Evolutionary conservation across 176 grass and related monocot species (phyloP), one percentile per base, ranked within the genome.

Genomic region (Echinochloa phyllopogon): DNA sequence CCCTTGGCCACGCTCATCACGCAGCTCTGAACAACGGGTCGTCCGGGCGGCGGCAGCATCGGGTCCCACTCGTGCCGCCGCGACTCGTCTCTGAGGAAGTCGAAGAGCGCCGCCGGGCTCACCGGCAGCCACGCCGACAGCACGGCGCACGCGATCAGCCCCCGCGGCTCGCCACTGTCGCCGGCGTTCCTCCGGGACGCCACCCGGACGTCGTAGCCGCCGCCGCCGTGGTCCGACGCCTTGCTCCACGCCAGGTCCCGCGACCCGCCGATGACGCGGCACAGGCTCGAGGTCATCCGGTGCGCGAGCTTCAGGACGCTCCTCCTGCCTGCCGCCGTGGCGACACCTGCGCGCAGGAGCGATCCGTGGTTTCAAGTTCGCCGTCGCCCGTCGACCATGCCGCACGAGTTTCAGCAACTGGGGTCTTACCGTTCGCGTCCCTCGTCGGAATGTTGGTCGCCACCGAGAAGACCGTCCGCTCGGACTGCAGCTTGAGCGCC

Each of bases 251-350:
- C 79, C 62, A n/a, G 53, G 79, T 74, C 75, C 17, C 81, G 82
- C 8, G 89, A 92, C 11, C 70, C 91, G 15, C 87, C 87, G 23
- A 92, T 72, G 78, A 38, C n/a, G 63, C 83, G 83, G 37, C 78
- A 90, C 59, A 98, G 87, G 72, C 79, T 84, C 47, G 83, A 89
- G 1, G 87, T 85, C 87, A 95, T 94, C 79, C 95, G 85, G 12
- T 93, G 91, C 33, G 89, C 89, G 39, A 98, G 80, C 60, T 87
- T 95, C 87, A 95, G 86, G 8, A 93, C 89, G 89, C 95, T 98
- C 85, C 90, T 90, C 76, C 91, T 93, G 82, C 91, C 95, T 8
- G 90, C 92, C 43, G 81, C 50, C 8, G 95, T 91, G 15, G 86
- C 71, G n/a, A 97, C 90, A 29, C 95, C 92, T 97, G 56, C 48